Evolutionary conservation across 2,329 filamentous ascomycete genomes (phyloP).

Genomic region (Microdochium bolleyi): DNA sequence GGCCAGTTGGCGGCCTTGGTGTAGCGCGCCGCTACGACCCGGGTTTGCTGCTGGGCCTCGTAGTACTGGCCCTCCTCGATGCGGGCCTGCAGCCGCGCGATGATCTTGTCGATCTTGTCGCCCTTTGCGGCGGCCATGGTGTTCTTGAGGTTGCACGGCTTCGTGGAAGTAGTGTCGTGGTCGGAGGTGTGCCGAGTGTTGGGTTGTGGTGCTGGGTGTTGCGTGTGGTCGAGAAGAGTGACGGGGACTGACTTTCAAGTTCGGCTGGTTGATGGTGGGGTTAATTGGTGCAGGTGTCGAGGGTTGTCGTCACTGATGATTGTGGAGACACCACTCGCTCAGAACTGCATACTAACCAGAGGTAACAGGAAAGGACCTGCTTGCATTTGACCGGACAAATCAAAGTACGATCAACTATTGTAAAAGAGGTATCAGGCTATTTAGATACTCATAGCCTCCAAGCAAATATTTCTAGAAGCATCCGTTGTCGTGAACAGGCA

Average conservation of each 20-base stretch:
- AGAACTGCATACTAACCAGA: too few species aligned
- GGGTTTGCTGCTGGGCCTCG: conserved; percentile 96
- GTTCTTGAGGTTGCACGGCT: not conserved
- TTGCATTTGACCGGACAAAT: too few species aligned
- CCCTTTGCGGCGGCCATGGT: conserved; percentile 12
- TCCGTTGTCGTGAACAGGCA: too few species aligned
- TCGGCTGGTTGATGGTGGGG: not conserved
- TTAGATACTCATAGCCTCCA: too few species aligned
- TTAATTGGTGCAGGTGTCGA: not conserved
- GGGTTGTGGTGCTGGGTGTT: not conserved
- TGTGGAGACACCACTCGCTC: not conserved
- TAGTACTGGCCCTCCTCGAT: conserved; percentile 91
- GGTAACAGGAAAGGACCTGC: too few species aligned
- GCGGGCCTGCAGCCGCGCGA: conserved; percentile 67
- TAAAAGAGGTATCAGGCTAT: too few species aligned
- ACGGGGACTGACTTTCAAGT: not conserved
- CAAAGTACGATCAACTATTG: too few species aligned
- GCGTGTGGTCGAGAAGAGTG: not conserved
- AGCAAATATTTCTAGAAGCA: too few species aligned
- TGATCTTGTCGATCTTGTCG: conserved; percentile 49
- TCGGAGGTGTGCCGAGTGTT: not conserved
- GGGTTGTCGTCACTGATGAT: not conserved
- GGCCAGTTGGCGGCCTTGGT: conserved; percentile 79
- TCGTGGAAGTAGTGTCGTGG: not conserved
- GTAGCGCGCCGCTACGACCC: conserved; percentile 89